Evolutionary conservation across 2,329 filamentous ascomycete species (phyloP).

Genomic region (Colletotrichum higginsianum): DNA sequence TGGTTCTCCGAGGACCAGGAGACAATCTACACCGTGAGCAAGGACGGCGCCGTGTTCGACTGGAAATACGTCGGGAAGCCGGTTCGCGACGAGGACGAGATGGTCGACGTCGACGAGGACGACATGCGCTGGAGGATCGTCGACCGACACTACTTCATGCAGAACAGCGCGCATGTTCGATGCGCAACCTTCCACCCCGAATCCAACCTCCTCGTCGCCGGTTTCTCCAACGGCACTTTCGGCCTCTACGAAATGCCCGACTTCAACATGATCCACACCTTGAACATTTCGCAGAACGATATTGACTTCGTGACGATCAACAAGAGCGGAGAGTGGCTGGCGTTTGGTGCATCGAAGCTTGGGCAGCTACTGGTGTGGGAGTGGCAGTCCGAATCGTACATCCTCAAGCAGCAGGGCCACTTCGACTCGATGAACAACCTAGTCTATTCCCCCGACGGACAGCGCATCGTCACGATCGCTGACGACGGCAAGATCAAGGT

Average conservation of each 20-base stretch:
- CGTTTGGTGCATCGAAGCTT: constrained; percentile 94
- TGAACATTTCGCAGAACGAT: constrained; percentile 95
- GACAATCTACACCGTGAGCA: constrained; percentile 95
- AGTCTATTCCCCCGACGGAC: constrained; percentile 93
- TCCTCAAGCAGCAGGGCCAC: constrained; percentile 97
- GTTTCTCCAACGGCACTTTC: constrained; percentile 95
- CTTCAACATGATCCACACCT: constrained; percentile 93
- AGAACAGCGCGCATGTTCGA: constrained; percentile 86
- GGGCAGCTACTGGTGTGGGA: constrained; percentile 99
- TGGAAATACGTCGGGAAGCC: constrained; percentile 85
- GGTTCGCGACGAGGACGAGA: constrained; percentile 70
- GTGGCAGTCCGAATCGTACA: constrained; percentile 99
- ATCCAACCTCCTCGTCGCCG: constrained; percentile 93
- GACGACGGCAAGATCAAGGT: constrained; percentile 99
- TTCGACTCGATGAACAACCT: constrained; percentile 96
- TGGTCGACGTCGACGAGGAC: constrained; percentile 69
- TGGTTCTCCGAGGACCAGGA: constrained; percentile 98
- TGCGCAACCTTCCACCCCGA: constrained; percentile 92
- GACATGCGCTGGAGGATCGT: constrained; percentile 91
- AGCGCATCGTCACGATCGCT: constrained; percentile 91
- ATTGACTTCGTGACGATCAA: constrained; percentile 97
- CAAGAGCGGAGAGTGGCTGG: constrained; percentile 94
- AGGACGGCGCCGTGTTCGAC: constrained; percentile 95
- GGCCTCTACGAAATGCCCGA: constrained; percentile 95
- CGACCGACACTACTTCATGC: constrained; percentile 94